Conservation (phyloP, 805 yeast genomes). For the Alloascoidea hylecoeti region DNA sequence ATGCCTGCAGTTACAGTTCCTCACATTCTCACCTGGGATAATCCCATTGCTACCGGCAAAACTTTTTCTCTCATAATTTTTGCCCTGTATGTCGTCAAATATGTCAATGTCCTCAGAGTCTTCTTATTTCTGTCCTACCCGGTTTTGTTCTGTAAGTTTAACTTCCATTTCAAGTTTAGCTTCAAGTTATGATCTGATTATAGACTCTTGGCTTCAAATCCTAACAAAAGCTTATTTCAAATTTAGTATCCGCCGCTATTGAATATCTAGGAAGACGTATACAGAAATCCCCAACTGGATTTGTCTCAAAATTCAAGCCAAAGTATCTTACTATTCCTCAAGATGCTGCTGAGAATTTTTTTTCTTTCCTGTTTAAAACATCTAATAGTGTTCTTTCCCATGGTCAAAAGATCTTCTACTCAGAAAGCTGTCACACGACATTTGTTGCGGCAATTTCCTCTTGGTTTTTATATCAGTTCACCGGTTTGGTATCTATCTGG, state of each 20-base stretch:
- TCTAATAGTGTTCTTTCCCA: background rate
- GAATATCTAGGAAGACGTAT: background rate
- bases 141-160: constrained; percentile 1
- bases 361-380: background rate
- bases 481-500: background rate
- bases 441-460: background rate
- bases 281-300: background rate
- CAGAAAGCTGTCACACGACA: background rate
- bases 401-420: background rate
- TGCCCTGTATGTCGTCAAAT: constrained; percentile 1
- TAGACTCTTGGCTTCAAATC: background rate
- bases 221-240: background rate
- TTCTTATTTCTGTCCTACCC: background rate
- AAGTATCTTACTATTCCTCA: background rate
- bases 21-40: constrained; percentile 52
- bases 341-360: background rate
- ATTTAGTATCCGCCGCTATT: background rate
- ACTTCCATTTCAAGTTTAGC: background rate
- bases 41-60: constrained; percentile 62
- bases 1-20: constrained; percentile 10
- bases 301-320: constrained; percentile 1
- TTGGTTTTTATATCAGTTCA: background rate
- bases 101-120: constrained; percentile 1
- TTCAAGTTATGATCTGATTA: background rate
- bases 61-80: background rate